Evolutionary conservation across 805 yeast genomes (phyloP).

Genomic region (Saccharomyces eubayanus): DNA sequence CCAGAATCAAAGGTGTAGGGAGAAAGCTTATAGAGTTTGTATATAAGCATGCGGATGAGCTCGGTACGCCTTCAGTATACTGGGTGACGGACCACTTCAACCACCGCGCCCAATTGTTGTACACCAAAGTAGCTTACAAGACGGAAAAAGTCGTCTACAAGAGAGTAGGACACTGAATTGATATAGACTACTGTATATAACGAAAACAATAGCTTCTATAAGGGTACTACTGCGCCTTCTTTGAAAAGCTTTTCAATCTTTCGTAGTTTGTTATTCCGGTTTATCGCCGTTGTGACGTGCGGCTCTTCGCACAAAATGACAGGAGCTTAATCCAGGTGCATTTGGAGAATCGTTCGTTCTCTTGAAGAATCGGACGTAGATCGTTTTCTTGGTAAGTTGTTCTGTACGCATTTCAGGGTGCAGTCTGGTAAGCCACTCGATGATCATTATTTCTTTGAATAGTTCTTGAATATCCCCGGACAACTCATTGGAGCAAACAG

Average conservation of each 20-base stretch:
- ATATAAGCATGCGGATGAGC: constrained; percentile 39
- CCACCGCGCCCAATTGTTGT: constrained; percentile 50
- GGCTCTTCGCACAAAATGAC: not conserved
- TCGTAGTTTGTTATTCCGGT: not conserved
- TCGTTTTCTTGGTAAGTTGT: not conserved
- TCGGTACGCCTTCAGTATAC: constrained; percentile 37
- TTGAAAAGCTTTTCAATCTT: not conserved
- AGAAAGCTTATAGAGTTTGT: constrained; percentile 42
- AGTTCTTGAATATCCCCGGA: not conserved
- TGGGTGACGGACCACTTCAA: constrained; percentile 48
- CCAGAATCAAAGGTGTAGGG: constrained; percentile 41
- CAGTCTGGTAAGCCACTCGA: not conserved
- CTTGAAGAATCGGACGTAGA: not conserved
- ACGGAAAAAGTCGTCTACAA: constrained; percentile 34
- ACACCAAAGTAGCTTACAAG: constrained; percentile 42
- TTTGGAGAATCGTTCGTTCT: not conserved
- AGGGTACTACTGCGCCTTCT: not conserved
- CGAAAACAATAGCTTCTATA: not conserved
- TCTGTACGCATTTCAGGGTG: not conserved
- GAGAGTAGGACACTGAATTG: constrained; percentile 13
- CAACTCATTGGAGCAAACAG: not conserved
- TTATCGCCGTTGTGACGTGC: not conserved
- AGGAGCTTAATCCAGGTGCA: not conserved
- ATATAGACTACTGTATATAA: not conserved
- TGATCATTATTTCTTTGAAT: not conserved